These are phyloP conservation scores for Guillardia theta DNA, from an alignment of 78 protist species.

Conservation along the genomic window DNA sequence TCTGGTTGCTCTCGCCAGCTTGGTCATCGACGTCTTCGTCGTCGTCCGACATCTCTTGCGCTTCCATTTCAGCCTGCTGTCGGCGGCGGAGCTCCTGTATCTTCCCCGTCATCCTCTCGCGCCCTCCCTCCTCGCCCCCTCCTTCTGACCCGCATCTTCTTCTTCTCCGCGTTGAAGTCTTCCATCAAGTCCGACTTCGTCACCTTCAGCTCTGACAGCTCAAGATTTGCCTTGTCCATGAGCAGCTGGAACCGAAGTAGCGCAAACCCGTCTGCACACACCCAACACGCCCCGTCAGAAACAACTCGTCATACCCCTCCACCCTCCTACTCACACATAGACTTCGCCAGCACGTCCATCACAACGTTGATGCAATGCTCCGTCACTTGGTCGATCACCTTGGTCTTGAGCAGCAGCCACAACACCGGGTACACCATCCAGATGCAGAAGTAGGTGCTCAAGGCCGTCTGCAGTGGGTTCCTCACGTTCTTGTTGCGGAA, in stretches of 20 bases:
- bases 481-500: not conserved
- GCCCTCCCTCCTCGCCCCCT: no score
- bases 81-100: no score
- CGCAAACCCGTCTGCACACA: slow-evolving; percentile 21
- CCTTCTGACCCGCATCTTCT: no score
- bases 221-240: not conserved
- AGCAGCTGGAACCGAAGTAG: not conserved
- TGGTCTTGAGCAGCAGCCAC: not conserved
- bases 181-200: not conserved
- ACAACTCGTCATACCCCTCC: not conserved
- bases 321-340: not conserved
- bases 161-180: not conserved
- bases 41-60: no score
- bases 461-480: not conserved
- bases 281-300: not conserved
- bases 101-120: no score
- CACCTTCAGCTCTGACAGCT: no score
- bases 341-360: not conserved
- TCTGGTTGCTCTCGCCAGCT: no score
- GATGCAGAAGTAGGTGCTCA: not conserved
- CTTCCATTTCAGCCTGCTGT: no score
- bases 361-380: not conserved
- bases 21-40: no score
- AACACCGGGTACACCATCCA: not conserved
- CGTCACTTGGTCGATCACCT: not conserved